Evolutionary conservation across 345 rosid species (phyloP), one percentile per base, ranked within the genome.

Genomic region (Leavenworthia alabamica): DNA sequence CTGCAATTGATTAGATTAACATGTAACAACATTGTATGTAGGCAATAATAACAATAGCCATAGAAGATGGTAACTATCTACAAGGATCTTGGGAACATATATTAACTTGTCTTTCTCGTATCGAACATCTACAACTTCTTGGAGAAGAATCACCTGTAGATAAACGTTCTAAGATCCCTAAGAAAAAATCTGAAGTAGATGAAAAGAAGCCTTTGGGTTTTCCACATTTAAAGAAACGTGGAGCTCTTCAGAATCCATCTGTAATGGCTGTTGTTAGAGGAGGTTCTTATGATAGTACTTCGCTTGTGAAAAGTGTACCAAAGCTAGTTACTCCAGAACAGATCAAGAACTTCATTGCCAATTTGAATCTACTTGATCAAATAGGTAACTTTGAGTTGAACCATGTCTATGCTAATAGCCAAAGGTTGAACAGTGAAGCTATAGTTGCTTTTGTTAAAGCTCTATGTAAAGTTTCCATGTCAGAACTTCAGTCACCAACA

Each of bases 41-140:
- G 99, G 90, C 95, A 51, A 87, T 87, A 64, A 89, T 93, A 79
- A 74, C 90, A 48, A 87, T 93, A 57, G 99, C 97, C 23, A 82
- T 89, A 58, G 97, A 93, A 72, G 97, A 93, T 66, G 97, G 99
- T 63, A 82, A 93, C 77, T 64, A 85, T 78, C 96, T 89, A 63
- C 96, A 89, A 41, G 99, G 89, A 62, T 84, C 97, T 41, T 93
- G 96, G 97, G 97, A 89, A 64, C 99, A 93, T 73, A 87, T 89
- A 12, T 70, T 93, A 64, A 93, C 88, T 42, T 93, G 99, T 67
- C 97, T 93, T 51, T 93, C 99, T 58, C 87, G 97, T 68, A 86
- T 89, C 32, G 99, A 93, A 75, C 97, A 89, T 79, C 80, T 93
- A 62, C 99, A 87, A 71, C 80, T 93, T 6, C 67, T 93, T 70